Percentiles rank a stretch among this genome's conserved stretches.
These are phyloP conservation scores for Fonsecaea pedrosoi DNA, from an alignment of 2,329 filamentous ascomycete species.

Conservation along the genomic window DNA sequence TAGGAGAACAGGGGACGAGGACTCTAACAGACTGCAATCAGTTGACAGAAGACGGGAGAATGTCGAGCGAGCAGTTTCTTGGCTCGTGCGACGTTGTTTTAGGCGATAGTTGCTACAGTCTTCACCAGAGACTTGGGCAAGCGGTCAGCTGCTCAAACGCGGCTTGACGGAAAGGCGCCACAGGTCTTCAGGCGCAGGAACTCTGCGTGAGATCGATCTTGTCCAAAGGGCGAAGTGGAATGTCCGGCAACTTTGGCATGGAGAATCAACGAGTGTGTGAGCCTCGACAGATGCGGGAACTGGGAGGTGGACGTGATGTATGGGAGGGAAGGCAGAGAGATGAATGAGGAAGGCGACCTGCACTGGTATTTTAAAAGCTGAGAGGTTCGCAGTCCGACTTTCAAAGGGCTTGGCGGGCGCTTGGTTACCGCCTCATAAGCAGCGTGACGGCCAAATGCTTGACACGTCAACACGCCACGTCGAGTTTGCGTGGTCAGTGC, in stretches of 20 bases:
- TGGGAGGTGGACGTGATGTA: background rate
- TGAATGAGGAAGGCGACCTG: background rate
- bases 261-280: background rate
- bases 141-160: conserved; percentile 8
- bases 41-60: background rate
- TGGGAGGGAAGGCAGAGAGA: background rate
- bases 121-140: conserved; percentile 4
- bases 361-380: background rate
- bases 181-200: background rate
- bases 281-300: background rate
- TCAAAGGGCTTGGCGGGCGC: conserved; percentile 2
- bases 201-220: conserved; percentile 6
- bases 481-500: background rate
- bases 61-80: background rate
- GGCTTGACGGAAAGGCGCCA: background rate
- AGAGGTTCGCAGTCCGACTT: background rate
- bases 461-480: conserved; percentile 4
- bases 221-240: conserved; percentile 1
- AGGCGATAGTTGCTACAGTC: conserved; percentile 2
- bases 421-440: background rate
- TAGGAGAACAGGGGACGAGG: background rate
- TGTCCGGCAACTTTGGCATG: background rate
- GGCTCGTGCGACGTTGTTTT: background rate
- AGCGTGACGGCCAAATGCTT: background rate
- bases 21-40: conserved; percentile 1